phyloP scores from a whole-genome alignment of 2,329 filamentous ascomycete genomes.

The Periconia digitata region DNA sequence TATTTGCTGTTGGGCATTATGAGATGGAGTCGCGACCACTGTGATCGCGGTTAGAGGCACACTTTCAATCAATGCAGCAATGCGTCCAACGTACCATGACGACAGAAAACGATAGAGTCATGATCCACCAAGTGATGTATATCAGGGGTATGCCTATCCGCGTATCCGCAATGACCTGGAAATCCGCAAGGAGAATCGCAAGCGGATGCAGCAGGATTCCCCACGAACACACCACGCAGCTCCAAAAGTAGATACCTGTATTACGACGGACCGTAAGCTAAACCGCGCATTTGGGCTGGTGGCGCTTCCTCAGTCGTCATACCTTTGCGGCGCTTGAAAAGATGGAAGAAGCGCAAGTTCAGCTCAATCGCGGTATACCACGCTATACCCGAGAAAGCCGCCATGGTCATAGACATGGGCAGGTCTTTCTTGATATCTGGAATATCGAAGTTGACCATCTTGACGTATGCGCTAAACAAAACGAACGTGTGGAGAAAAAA shows the following conservation, averaged over 20 bases:
- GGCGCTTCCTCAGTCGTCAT: too few species aligned
- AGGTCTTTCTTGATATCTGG: slow-evolving; percentile 1
- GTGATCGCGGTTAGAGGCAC: slow-evolving; percentile 28
- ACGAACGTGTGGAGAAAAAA: not conserved
- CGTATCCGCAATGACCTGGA: slow-evolving; percentile 42
- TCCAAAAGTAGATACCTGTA: slow-evolving; percentile 49
- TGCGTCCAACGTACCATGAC: slow-evolving; percentile 56
- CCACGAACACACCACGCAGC: slow-evolving; percentile 25
- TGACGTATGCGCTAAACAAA: not conserved
- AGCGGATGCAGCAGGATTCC: slow-evolving; percentile 43
- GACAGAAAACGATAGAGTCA: slow-evolving; percentile 61
- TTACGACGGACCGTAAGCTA: not conserved
- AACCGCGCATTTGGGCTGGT: not conserved
- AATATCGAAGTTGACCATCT: not conserved
- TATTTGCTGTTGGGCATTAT: not conserved
- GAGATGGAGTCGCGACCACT: slow-evolving; percentile 10
- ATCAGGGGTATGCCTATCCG: slow-evolving; percentile 47
- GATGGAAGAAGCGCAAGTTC: slow-evolving; percentile 46
- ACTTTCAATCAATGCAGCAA: slow-evolving; percentile 59
- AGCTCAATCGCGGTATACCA: slow-evolving; percentile 46
- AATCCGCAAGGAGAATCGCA: slow-evolving; percentile 46
- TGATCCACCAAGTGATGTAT: slow-evolving; percentile 56
- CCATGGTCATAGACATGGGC: slow-evolving; percentile 19
- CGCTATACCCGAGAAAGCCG: slow-evolving; percentile 23
- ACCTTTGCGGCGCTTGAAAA: slow-evolving; percentile 45